Evolutionary conservation across 345 rosid genomes (phyloP).

Genomic region (Ailanthus altissimus): DNA sequence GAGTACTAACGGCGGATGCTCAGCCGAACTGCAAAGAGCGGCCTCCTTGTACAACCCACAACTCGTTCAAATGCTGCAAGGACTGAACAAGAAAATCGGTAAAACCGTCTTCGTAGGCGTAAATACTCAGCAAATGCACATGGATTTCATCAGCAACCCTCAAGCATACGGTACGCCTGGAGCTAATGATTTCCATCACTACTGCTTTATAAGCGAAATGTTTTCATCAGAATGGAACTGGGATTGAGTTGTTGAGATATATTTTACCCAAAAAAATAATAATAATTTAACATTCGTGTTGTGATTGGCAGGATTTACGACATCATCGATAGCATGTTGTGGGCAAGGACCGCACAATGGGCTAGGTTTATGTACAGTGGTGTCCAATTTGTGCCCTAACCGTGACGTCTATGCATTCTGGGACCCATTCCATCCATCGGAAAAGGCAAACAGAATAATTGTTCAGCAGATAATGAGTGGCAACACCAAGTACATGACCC

Average conservation of each 20-base stretch:
- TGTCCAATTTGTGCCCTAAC: slow-evolving; percentile 65
- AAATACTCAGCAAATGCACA: slow-evolving; percentile 39
- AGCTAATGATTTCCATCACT: neutral
- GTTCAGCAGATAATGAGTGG: slow-evolving; percentile 54
- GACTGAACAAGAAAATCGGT: slow-evolving; percentile 27
- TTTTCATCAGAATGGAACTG: neutral
- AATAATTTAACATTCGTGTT: neutral
- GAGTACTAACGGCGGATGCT: slow-evolving; percentile 37
- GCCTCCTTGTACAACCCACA: slow-evolving; percentile 45
- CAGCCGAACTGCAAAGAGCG: slow-evolving; percentile 43
- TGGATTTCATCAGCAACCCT: slow-evolving; percentile 44
- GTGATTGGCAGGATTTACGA: slow-evolving; percentile 51
- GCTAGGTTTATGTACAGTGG: slow-evolving; percentile 62
- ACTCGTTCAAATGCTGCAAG: slow-evolving; percentile 36
- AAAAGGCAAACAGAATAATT: slow-evolving; percentile 65
- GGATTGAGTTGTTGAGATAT: too few relatives aligned
- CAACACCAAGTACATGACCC: slow-evolving; percentile 58
- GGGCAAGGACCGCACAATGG: slow-evolving; percentile 87
- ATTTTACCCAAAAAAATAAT: neutral
- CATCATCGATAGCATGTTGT: slow-evolving; percentile 71
- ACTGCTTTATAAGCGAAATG: neutral
- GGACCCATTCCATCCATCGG: slow-evolving; percentile 88
- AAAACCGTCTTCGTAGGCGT: slow-evolving; percentile 35
- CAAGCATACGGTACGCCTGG: slow-evolving; percentile 38
- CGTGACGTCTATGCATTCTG: slow-evolving; percentile 62